Evolutionary conservation across 2,329 filamentous ascomycete genomes (phyloP).

Genomic region (Lasiodiplodia hormozganensis): DNA sequence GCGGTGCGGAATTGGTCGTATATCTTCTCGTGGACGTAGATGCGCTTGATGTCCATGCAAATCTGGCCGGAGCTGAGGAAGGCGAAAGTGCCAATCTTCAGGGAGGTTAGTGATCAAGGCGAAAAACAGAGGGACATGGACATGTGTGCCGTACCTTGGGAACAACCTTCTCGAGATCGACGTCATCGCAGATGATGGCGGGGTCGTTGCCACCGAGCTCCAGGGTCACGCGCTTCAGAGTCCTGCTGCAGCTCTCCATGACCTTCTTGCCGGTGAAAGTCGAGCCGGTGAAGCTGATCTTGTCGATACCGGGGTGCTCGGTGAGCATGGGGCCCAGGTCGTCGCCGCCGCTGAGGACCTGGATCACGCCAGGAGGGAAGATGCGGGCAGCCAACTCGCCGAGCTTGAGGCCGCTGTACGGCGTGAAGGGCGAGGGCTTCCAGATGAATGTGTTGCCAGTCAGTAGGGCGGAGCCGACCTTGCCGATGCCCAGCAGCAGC

Average conservation of each 20-base stretch:
- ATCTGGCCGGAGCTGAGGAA: conserved; percentile 66
- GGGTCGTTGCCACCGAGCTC: conserved; percentile 70
- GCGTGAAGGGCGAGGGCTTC: conserved; percentile 64
- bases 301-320: conserved; percentile 64
- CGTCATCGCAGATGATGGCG: conserved; percentile 63
- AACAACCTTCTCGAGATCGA: conserved; percentile 51
- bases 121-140: no score
- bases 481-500: conserved; percentile 56
- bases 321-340: conserved; percentile 66
- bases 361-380: conserved; percentile 68
- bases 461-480: conserved; percentile 64
- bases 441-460: conserved; percentile 64
- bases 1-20: conserved; percentile 63
- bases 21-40: conserved; percentile 67
- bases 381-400: conserved; percentile 63
- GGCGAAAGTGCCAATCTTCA: conserved; percentile 53
- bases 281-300: conserved; percentile 70
- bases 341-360: conserved; percentile 66
- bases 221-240: conserved; percentile 65
- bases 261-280: conserved; percentile 66
- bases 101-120: background rate
- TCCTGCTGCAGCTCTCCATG: conserved; percentile 60
- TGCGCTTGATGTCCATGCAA: conserved; percentile 54
- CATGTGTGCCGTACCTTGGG: conserved; percentile 34
- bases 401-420: conserved; percentile 64